Evolutionary conservation across 768 basidiomycete genomes (phyloP), one percentile per base, ranked within the genome.

Genomic region (Candolleomyces eurysporus): DNA sequence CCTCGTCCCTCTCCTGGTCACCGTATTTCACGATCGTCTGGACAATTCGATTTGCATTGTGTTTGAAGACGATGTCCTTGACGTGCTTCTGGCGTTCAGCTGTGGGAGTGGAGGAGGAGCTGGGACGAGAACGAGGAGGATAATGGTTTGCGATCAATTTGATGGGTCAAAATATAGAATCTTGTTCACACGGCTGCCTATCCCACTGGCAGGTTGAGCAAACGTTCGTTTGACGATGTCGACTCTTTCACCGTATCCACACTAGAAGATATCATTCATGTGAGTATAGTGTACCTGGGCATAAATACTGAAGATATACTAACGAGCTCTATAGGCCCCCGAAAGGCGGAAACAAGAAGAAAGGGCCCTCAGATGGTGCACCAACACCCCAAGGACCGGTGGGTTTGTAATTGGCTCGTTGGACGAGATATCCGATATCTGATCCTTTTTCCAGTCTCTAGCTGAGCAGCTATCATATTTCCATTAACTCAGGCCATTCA

Each of bases 31-130:
- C 90, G 13, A 91, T 78, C 0, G 86, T 90, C 71, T 91, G 90
- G 21, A 91, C 84, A 62, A 93, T 93, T 64, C 89, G 84, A 68
- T 92, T 94, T 8, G 93, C 94, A 72, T 96, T 94, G 68, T 96
- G 95, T 73, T 95, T 96, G 70, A 92, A 83, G 2, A 91, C 89
- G 42, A 96, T 87, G 30, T 85, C 83, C 50, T 81, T 77, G 61
- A 96, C 78, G 54, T 93, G 86, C 66, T 87, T 85, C 64, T 88
- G 85, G 22, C 94, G 85, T 67, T 96, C 90, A 26, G 84, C 73
- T 21, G 87, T 7, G 36, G 36, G 36, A 11, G 36, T 8, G 36
- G 6, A 36, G 36, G 36, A 36, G 36, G 36, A 36, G 36, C 8
- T 26, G 11, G 36, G 36, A 36, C 8, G 36, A 36, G 36, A 36